phyloP scores from a whole-genome alignment of 2,329 filamentous ascomycete species.

The Colletotrichum sidae region DNA sequence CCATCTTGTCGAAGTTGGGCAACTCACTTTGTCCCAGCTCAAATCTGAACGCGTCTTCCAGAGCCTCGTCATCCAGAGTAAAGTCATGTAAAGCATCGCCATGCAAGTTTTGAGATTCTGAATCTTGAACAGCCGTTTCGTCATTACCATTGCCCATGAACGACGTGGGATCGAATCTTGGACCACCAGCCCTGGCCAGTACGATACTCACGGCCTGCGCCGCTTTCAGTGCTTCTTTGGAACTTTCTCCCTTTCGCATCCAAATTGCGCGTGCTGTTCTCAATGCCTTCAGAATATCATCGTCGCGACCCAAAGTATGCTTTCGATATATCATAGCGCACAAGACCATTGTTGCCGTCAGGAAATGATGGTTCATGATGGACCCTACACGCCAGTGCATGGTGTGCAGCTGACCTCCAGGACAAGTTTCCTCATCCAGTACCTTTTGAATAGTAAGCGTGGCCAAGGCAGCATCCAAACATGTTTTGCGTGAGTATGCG shows the following conservation, averaged over 20 bases:
- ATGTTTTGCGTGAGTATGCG: constrained; percentile 42
- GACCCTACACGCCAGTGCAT: constrained; percentile 33
- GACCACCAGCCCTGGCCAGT: constrained; percentile 18
- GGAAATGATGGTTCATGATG: constrained; percentile 40
- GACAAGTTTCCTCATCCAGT: constrained; percentile 41
- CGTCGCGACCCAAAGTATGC: not conserved
- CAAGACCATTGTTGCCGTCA: constrained; percentile 42
- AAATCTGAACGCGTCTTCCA: too few relatives aligned
- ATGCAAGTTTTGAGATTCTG: too few relatives aligned
- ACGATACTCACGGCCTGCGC: constrained; percentile 19
- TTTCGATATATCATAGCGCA: constrained; percentile 25
- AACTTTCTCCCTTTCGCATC: not conserved
- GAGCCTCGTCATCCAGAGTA: too few relatives aligned
- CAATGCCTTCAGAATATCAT: constrained; percentile 10
- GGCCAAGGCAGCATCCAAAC: constrained; percentile 41
- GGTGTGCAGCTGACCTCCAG: constrained; percentile 39
- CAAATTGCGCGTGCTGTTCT: constrained; percentile 1
- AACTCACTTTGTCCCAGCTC: too few relatives aligned
- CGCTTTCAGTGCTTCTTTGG: constrained; percentile 6
- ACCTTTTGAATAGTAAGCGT: constrained; percentile 41
- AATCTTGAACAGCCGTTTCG: too few relatives aligned
- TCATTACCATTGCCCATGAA: too few relatives aligned
- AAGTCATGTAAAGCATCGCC: too few relatives aligned
- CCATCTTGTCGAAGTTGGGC: too few relatives aligned
- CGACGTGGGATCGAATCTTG: constrained; percentile 12